Evolutionary conservation across 163 green algal genomes (phyloP), one percentile per base, ranked within the genome.

Genomic region (Scenedesmus sp.): DNA sequence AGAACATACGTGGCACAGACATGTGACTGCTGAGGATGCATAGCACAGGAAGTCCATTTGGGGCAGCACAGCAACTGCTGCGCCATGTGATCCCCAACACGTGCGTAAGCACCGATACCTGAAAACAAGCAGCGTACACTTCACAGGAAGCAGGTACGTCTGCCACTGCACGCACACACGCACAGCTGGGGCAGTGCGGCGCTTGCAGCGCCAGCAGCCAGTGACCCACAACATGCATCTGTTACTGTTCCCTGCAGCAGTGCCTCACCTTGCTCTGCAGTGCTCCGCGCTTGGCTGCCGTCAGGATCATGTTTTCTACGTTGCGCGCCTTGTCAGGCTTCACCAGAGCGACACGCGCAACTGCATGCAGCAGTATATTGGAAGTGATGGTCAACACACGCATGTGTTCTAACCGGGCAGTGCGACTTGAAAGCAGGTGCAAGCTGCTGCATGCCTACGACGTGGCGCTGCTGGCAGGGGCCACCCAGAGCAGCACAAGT

Each of bases 251-350:
- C 34, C 34, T 46, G 74, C 77, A 16, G 77, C 77, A 34, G 16
- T 20, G 82, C 3, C 87, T 10, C 86, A 99, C 97, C 96, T 98
- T 99, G 59, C 97, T 96, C 3, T 79, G 85, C 5, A 99, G 93
- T 86, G 97, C 94, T 0, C 98, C 97, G 13, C 95, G 91, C 88
- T 98, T 95, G 0, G 97, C 98, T 55, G 96, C 96, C 15, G 91
- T 93, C 7, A 99, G 86, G 20, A 99, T 93, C 93, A 99, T 97
- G 91, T 99, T 97, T 94, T 99, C 98, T 4, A 99, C 92, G 23
- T 94, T 94, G 5, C 96, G 94, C 23, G 98, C 98, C 94, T 99
- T 99, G 74, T 99, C 98, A 12, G 98, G 98, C 95, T 99, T 99
- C 1, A 99, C 98, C 57, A 99, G 94, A 3, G 95, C 95, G 70